These are phyloP conservation scores for Aspergillus persii DNA, from an alignment of 2,329 filamentous ascomycete genomes.

Conservation along the genomic window DNA sequence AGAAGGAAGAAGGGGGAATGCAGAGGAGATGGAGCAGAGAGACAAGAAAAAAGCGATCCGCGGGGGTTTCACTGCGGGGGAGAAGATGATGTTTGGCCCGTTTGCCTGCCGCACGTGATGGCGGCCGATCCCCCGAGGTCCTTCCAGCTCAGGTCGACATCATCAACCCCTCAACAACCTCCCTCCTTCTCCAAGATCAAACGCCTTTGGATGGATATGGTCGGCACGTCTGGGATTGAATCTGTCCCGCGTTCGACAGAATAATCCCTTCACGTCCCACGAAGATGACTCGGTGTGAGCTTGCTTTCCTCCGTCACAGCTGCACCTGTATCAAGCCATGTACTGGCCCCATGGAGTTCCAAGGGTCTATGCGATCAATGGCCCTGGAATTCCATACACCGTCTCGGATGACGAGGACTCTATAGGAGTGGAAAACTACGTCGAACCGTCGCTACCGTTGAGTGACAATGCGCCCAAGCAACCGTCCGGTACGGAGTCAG, in stretches of 20 bases:
- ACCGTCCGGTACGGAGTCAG: slow-evolving; percentile 28
- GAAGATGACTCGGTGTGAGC: slow-evolving; percentile 42
- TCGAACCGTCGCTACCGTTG: slow-evolving; percentile 26
- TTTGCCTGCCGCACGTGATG: slow-evolving; percentile 20
- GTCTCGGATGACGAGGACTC: slow-evolving; percentile 26
- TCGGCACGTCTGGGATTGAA: slow-evolving; percentile 17
- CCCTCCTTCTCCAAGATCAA: not conserved
- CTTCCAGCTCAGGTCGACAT: slow-evolving; percentile 4
- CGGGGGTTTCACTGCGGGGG: slow-evolving; percentile 22
- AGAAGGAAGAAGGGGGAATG: not conserved
- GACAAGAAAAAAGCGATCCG: slow-evolving; percentile 10
- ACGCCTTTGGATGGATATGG: slow-evolving; percentile 19
- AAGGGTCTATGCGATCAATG: slow-evolving; percentile 49
- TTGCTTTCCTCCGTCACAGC: slow-evolving; percentile 26
- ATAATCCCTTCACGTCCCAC: slow-evolving; percentile 17
- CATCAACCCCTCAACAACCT: slow-evolving; percentile 2
- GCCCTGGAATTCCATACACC: slow-evolving; percentile 35
- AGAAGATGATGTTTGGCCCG: slow-evolving; percentile 17
- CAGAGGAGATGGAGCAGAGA: not conserved
- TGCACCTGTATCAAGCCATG: slow-evolving; percentile 38
- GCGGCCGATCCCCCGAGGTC: slow-evolving; percentile 1
- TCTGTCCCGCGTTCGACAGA: slow-evolving; percentile 22
- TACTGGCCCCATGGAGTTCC: slow-evolving; percentile 52
- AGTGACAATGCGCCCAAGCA: slow-evolving; percentile 20
- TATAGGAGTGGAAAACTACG: slow-evolving; percentile 11